These are phyloP conservation scores for Rhodomyrtus psidioides DNA, from an alignment of 441 rosid genomes.

Conservation along the genomic window DNA sequence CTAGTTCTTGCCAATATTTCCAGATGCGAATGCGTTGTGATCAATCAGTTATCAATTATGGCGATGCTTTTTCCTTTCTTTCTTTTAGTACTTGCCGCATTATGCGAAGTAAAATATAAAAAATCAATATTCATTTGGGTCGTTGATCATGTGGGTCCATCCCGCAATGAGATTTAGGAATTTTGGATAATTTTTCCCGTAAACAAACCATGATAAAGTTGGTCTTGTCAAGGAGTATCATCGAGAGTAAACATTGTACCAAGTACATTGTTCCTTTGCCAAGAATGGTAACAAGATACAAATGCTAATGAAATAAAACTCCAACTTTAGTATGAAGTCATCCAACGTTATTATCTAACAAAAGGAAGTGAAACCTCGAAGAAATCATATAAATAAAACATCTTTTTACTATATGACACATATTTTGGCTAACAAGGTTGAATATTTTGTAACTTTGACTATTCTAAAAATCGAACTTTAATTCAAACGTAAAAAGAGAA, in stretches of 20 bases:
- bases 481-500: not conserved
- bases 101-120: not conserved
- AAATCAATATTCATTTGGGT: not conserved
- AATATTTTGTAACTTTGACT: not conserved
- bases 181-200: too few relatives aligned
- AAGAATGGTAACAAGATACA: too few relatives aligned
- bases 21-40: too few relatives aligned
- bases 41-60: too few relatives aligned
- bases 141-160: not conserved
- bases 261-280: too few relatives aligned
- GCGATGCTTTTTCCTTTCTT: not conserved
- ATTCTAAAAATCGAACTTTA: not conserved
- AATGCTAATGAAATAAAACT: too few relatives aligned
- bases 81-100: not conserved
- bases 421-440: not conserved
- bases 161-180: not conserved
- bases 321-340: too few relatives aligned
- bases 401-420: not conserved
- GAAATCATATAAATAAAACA: not conserved
- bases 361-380: not conserved
- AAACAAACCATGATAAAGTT: too few relatives aligned
- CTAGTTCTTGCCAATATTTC: too few relatives aligned
- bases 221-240: too few relatives aligned
- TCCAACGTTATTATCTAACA: not conserved
- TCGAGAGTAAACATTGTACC: too few relatives aligned